Base-by-base conservation (phyloP, 1,284 basidiomycete genomes). In the Trametes pubescens region DNA sequence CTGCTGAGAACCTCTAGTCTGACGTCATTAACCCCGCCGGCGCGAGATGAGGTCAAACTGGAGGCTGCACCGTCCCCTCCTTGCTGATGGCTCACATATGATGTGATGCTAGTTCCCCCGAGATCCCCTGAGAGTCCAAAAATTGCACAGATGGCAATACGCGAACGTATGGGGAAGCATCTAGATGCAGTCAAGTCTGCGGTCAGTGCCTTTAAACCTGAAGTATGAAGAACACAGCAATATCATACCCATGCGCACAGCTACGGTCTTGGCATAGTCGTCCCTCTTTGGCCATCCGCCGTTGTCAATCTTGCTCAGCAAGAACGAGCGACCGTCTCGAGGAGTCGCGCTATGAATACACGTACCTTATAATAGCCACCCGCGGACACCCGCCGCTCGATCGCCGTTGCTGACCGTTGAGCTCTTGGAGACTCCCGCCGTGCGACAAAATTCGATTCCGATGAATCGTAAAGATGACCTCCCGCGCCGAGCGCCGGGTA, bases 351-450 rank as follows among this genome's bases (percentile, higher is more conserved):
- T 51, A 51, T 51, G 29, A 35, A 51, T 51, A 48, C 55, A 48
- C 55, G 55, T 46, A 57, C 55, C 55, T 58, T 58, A 40, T 16
- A 22, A 58, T 58, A 51, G 24, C 14, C 22, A 16, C 18, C 37
- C 22, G n/a, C 47, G 34, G 22, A 2, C 34, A 10, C 37, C n/a
- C 48, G 48, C 11, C 49, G 29, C 29, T 32, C 29, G 29, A 32
- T 32, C 48, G 26, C 14, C 48, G 48, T 32, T 13, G 48, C 26
- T 29, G 8, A 32, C 34, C 2, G 29, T 16, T 43, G 40, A 16
- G 18, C 40, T 18, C 40, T 43, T n/a, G 40, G 4, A 16, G 18
- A 10, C 34, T 43, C 40, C 40, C 2, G 4, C 38, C 38, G 38
- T n/a, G 38, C 24, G 44, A 5, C 44, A 2, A 10, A 26, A 7